phyloP scores from a whole-genome alignment of 495 filamentous ascomycete genomes.

The Daldinia vernicosa region DNA sequence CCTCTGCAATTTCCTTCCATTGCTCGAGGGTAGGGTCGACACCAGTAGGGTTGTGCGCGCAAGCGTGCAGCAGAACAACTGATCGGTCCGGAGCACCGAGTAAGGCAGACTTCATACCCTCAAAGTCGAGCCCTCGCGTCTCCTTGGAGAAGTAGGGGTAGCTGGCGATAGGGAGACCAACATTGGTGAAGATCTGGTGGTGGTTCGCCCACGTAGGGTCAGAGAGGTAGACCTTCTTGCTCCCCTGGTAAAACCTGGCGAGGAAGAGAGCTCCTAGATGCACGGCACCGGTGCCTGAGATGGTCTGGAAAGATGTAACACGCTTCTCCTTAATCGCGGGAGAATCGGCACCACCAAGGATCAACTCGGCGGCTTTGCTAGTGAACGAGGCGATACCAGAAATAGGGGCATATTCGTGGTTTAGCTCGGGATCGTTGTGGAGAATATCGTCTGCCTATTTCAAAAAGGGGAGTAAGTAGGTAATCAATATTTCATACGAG shows the following conservation, averaged over 20 bases:
- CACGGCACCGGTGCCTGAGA: conserved; percentile 92
- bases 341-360: conserved; percentile 76
- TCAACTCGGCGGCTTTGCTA: conserved; percentile 85
- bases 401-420: conserved; percentile 99
- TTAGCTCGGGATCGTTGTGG: conserved; percentile 84
- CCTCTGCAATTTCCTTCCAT: conserved; percentile 85
- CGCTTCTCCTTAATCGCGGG: conserved; percentile 86
- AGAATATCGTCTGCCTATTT: conserved; percentile 86
- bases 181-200: conserved; percentile 97
- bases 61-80: conserved; percentile 93
- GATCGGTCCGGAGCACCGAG: conserved; percentile 74
- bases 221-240: conserved; percentile 84
- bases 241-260: conserved; percentile 73
- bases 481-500: no score
- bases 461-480: conserved; percentile 1
- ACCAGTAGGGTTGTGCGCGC: conserved; percentile 97
- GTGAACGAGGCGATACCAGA: conserved; percentile 87
- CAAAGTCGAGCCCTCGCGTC: conserved; percentile 91
- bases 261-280: conserved; percentile 91
- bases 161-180: conserved; percentile 74
- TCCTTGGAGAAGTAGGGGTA: conserved; percentile 93
- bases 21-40: conserved; percentile 95
- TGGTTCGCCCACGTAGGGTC: conserved; percentile 98
- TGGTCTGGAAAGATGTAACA: conserved; percentile 77
- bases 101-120: conserved; percentile 80